These are phyloP conservation scores for Parietichytrium sp. DNA, from an alignment of 108 stramenopile genomes.

Conservation along the genomic window DNA sequence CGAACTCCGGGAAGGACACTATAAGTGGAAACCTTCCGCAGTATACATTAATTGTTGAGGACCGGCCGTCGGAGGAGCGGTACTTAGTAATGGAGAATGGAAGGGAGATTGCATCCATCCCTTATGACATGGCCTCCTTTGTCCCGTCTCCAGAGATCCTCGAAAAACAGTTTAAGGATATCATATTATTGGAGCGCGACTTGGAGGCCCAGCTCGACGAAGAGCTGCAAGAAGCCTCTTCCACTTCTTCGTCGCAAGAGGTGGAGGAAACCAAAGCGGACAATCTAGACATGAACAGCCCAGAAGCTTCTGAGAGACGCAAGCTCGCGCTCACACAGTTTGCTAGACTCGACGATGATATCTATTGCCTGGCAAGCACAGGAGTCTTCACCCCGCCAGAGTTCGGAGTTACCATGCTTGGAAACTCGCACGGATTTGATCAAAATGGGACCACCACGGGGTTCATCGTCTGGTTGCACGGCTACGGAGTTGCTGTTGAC, in stretches of 20 bases:
- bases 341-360: background rate
- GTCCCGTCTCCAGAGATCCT: conserved; percentile 19
- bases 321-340: too few species aligned
- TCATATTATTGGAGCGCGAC: conserved; percentile 28
- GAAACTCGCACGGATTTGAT: conserved; percentile 43
- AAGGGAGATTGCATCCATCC: background rate
- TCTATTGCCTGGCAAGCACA: background rate
- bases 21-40: background rate
- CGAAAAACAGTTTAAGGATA: conserved; percentile 33
- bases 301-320: too few species aligned
- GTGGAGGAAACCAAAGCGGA: background rate
- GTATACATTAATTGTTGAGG: background rate
- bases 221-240: background rate
- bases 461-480: conserved; percentile 40
- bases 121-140: conserved; percentile 28
- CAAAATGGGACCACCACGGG: conserved; percentile 39
- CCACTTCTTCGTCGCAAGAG: background rate
- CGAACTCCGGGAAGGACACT: too few species aligned
- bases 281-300: too few species aligned
- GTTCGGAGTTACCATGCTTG: conserved; percentile 45
- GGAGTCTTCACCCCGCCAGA: conserved; percentile 20
- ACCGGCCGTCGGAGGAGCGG: background rate
- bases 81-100: background rate
- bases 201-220: background rate
- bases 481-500: conserved; percentile 34